Conservation (phyloP, 2,329 filamentous ascomycete species). For the Dactylella cylindrospora region DNA sequence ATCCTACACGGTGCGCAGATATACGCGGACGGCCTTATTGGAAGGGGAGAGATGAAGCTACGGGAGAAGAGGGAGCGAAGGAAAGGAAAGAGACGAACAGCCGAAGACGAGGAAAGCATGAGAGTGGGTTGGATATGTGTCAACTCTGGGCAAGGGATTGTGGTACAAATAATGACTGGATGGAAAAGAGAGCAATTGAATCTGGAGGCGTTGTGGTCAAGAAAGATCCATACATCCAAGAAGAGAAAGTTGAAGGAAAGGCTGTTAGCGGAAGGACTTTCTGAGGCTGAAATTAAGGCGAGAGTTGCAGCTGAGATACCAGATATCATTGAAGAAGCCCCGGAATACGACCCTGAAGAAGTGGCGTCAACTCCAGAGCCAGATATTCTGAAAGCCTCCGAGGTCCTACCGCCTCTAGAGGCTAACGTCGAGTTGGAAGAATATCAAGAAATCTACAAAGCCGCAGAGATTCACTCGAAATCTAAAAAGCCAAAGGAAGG, state of each 20-base stretch:
- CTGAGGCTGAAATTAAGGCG: conserved; percentile 12
- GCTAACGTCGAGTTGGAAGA: conserved; percentile 46
- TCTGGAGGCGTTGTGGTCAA: conserved; percentile 65
- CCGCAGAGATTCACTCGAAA: conserved; percentile 30
- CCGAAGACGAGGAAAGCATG: conserved; percentile 70
- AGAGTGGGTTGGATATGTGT: conserved; percentile 96
- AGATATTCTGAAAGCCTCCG: conserved; percentile 4
- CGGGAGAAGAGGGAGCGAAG: conserved; percentile 79
- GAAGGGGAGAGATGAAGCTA: conserved; percentile 85
- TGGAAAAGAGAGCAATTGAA: conserved; percentile 69
- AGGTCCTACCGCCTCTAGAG: conserved; percentile 5
- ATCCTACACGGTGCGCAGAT: conserved; percentile 18
- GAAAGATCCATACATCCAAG: conserved; percentile 53
- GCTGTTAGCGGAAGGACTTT: conserved; percentile 14
- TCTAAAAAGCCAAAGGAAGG: conserved; percentile 32
- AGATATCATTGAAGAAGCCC: conserved; percentile 12
- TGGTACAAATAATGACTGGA: conserved; percentile 72
- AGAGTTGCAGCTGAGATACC: conserved; percentile 17
- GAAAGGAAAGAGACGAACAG: conserved; percentile 77
- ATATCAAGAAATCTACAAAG: conserved; percentile 7
- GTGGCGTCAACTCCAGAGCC: conserved; percentile 12
- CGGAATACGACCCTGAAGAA: conserved; percentile 17
- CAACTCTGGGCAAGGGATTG: conserved; percentile 70
- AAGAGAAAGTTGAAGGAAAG: conserved; percentile 49
- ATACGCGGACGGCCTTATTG: conserved; percentile 81